A percentile compares a stretch with the other conserved stretches of the same genome.
These are phyloP conservation scores for Dryadomyces quercus-mongolicae DNA, from an alignment of 2,329 filamentous ascomycete genomes.

Conservation along the genomic window DNA sequence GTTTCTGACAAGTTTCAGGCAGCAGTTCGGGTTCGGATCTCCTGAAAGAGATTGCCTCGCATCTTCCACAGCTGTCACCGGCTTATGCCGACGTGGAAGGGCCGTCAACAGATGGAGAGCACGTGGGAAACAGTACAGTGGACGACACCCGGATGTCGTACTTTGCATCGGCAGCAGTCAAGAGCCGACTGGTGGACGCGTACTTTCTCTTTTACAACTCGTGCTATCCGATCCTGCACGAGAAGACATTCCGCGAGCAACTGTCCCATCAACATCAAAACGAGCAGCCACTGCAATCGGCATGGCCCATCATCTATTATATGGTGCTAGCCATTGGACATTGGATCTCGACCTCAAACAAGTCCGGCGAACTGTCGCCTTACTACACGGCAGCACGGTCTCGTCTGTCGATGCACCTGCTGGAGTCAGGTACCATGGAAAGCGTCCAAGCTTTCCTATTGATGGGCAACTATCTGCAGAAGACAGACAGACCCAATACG, in stretches of 20 bases:
- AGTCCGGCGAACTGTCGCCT: neutral
- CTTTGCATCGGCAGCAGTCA: constrained; percentile 1
- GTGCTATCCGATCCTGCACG: constrained; percentile 32
- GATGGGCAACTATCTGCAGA: neutral
- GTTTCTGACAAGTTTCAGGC: too few species aligned
- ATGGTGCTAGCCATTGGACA: neutral
- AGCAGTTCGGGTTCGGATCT: neutral
- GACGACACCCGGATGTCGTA: neutral
- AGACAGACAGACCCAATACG: neutral
- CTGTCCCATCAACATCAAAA: neutral
- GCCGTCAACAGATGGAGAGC: too few species aligned
- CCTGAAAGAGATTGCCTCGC: neutral
- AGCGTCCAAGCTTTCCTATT: neutral
- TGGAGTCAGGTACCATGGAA: neutral
- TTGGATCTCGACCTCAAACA: neutral
- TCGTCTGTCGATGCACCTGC: neutral
- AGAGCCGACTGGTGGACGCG: constrained; percentile 20
- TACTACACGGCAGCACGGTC: neutral
- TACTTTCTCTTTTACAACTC: constrained; percentile 31
- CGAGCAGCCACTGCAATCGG: neutral
- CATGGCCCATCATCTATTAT: neutral
- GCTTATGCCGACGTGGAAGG: neutral
- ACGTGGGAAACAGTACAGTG: too few species aligned
- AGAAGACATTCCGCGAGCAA: constrained; percentile 23
- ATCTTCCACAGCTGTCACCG: neutral